Base-by-base conservation (phyloP, 2,329 filamentous ascomycete species). In the Cladorrhinum sp. region DNA sequence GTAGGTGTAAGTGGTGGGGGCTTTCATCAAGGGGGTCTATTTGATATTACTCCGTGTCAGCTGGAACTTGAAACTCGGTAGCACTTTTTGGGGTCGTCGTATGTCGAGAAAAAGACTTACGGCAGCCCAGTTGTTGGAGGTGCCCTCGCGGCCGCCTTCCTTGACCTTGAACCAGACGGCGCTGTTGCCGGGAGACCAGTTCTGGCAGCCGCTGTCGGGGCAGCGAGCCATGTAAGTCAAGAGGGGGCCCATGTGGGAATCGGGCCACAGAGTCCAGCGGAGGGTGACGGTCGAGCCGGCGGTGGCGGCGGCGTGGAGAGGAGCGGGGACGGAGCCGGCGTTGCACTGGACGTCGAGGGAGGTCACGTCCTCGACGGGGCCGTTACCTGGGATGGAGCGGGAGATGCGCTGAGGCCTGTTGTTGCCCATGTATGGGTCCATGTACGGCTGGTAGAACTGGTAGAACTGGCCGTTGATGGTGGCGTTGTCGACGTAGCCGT, bases 181-280 rank as follows among this genome's bases (percentile, higher is more conserved):
- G 1, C 64, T 69, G 39, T 66, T 62, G 3, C 76, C 78, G 5
- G 82, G 82, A 60, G 76, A 71, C 67, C 76, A 85, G 57, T 73
- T 72, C 57, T 79, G 76, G 69, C 82, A 85, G 1, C 82, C 77
- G 0, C 73, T 69, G 49, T 80, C 78, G 0, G 82, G 81, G 70
- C 84, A 86, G 33, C 76, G 74, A 3, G 84, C 84, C 82, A 86
- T 84, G 68, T 86, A 86, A 0, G 83, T 86, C 59, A 86, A 74
- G 1, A 80, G 70, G 1, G 83, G 83, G 0, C 84, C 83, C 28
- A 81, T 73, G 61, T 84, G 82, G 4, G 74, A 79, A 7, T 79
- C 76, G 0, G 77, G 76, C 77, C 77, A 80, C 1, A 79, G 67
- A 4, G 83, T 86, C 83, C 84, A 86, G 58, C 74, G 73, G 2